phyloP scores from a whole-genome alignment of 768 basidiomycete species.

The Dioszegia aurantiaca region DNA sequence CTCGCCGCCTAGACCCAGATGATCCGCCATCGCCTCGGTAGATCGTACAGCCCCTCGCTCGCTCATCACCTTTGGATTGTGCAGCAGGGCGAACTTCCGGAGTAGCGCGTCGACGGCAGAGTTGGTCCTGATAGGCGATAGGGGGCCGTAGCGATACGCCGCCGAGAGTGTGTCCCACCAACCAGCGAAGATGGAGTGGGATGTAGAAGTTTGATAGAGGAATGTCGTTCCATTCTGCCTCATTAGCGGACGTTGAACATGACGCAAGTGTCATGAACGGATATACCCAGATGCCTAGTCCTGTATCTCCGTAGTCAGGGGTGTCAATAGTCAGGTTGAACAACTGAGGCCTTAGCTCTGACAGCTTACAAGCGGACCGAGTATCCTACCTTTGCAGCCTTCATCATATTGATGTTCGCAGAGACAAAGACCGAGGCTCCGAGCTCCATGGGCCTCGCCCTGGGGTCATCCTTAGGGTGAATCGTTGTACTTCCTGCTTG shows the following conservation, averaged over 20 bases:
- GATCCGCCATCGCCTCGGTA: slow-evolving; percentile 39
- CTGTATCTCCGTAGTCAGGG: slow-evolving; percentile 34
- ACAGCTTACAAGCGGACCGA: too few relatives aligned
- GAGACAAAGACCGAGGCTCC: slow-evolving; percentile 83
- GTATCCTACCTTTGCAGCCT: slow-evolving; percentile 71
- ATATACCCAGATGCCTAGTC: slow-evolving; percentile 42
- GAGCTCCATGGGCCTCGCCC: slow-evolving; percentile 67
- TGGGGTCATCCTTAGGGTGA: slow-evolving; percentile 65
- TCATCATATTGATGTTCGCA: slow-evolving; percentile 65
- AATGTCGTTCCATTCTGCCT: slow-evolving; percentile 81
- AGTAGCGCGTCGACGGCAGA: slow-evolving; percentile 31
- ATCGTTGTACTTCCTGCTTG: slow-evolving; percentile 70
- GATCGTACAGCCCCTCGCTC: slow-evolving; percentile 28
- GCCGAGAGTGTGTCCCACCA: slow-evolving; percentile 76
- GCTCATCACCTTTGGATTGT: slow-evolving; percentile 49
- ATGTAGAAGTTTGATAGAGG: slow-evolving; percentile 49
- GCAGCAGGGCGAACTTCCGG: slow-evolving; percentile 62
- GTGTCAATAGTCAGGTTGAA: slow-evolving; percentile 35
- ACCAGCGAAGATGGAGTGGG: slow-evolving; percentile 27
- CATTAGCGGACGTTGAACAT: slow-evolving; percentile 43
- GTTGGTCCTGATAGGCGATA: slow-evolving; percentile 62
- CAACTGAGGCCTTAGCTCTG: slow-evolving; percentile 17
- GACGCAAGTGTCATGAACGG: neutral
- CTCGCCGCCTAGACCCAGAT: slow-evolving; percentile 33
- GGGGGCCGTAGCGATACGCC: slow-evolving; percentile 72